A percentile compares a stretch with the other conserved stretches of the same genome.
These are phyloP conservation scores for Boechera divaricarpa DNA, from an alignment of 345 rosid species.

Conservation along the genomic window DNA sequence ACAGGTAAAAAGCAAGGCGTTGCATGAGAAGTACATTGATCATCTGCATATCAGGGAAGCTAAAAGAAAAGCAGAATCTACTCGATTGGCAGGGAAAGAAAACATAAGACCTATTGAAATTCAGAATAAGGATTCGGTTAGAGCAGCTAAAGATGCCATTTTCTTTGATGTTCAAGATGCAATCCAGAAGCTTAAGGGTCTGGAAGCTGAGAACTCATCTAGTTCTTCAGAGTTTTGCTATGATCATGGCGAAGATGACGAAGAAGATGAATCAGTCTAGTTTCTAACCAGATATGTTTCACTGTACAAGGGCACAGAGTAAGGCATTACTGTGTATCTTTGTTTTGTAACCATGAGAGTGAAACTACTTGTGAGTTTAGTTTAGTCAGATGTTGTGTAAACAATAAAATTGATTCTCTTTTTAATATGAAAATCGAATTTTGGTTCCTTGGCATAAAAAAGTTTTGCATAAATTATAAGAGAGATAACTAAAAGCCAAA, in stretches of 20 bases:
- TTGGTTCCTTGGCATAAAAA: not conserved
- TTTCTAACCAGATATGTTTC: constrained; percentile 18
- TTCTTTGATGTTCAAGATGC: constrained; percentile 65
- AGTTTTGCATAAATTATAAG: not conserved
- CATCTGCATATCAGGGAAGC: constrained; percentile 79
- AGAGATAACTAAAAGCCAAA: not conserved
- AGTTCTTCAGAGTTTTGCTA: constrained; percentile 51
- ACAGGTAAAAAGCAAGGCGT: constrained; percentile 63
- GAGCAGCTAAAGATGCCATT: constrained; percentile 63
- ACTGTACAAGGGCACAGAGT: constrained; percentile 15
- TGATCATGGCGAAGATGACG: constrained; percentile 40
- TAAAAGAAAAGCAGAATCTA: constrained; percentile 60
- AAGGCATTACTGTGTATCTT: constrained; percentile 24
- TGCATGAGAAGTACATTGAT: constrained; percentile 86
- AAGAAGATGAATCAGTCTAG: constrained; percentile 44
- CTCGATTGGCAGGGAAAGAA: constrained; percentile 52
- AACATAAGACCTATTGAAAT: constrained; percentile 38
- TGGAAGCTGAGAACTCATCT: constrained; percentile 39
- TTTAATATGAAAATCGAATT: constrained; percentile 12
- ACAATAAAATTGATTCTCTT: constrained; percentile 9
- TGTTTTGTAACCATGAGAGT: constrained; percentile 32
- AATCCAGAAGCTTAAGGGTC: constrained; percentile 59
- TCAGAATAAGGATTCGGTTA: constrained; percentile 50
- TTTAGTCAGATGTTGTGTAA: constrained; percentile 20
- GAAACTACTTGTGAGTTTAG: constrained; percentile 26